Evolutionary conservation across 2,329 filamentous ascomycete genomes (phyloP).

Genomic region (Apiospora koreana): DNA sequence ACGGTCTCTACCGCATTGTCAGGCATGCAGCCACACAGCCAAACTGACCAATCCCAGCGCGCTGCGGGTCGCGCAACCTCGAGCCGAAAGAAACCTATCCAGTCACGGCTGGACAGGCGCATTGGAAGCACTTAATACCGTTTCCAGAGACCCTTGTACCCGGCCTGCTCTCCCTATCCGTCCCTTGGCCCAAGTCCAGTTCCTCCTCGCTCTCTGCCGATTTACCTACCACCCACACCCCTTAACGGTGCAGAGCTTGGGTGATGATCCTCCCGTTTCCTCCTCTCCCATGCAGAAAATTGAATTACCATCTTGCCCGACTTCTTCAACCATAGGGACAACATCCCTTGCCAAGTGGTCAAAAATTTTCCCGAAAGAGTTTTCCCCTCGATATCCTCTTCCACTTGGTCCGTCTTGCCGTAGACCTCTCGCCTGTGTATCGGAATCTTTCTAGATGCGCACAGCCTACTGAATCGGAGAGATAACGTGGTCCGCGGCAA

Average conservation of each 20-base stretch:
- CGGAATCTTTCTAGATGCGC: not conserved
- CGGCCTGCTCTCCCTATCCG: not conserved
- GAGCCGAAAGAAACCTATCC: conserved; percentile 8
- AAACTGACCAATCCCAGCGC: not conserved
- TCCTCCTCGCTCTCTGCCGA: not conserved
- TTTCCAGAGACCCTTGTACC: not conserved
- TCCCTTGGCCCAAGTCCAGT: not conserved
- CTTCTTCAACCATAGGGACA: not conserved
- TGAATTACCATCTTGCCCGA: not conserved
- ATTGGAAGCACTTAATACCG: not conserved
- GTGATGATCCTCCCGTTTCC: not conserved
- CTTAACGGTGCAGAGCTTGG: not conserved
- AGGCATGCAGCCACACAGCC: not conserved
- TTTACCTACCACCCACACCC: not conserved
- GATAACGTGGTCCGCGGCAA: not conserved
- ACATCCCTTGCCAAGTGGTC: not conserved
- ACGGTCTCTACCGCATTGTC: not conserved
- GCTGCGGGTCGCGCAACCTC: conserved; percentile 6
- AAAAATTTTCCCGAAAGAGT: not conserved
- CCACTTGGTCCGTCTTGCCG: not conserved
- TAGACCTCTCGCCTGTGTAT: not conserved
- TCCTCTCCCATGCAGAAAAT: not conserved
- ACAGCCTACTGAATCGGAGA: conserved; percentile 8
- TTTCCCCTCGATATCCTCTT: not conserved
- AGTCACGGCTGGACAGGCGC: conserved; percentile 2